These are phyloP conservation scores for Sambucus nigra DNA, from an alignment of 129 eudicot genomes.

Conservation along the genomic window DNA sequence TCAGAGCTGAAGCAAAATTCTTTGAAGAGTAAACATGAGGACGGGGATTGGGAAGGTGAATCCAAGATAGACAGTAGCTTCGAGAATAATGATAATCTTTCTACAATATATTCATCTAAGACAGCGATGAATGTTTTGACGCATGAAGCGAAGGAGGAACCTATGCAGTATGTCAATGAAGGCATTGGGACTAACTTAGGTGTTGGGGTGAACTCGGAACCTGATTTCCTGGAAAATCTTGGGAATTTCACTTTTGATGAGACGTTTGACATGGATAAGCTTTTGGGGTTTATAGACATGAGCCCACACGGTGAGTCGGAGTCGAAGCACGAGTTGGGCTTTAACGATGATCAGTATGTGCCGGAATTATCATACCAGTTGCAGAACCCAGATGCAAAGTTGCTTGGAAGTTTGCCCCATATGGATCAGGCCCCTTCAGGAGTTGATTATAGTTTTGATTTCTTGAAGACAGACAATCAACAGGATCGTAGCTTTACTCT, in stretches of 20 bases:
- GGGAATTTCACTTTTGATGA: constrained; percentile 29
- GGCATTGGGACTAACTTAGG: constrained; percentile 5
- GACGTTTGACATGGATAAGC: constrained; percentile 56
- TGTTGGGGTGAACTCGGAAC: too few species aligned
- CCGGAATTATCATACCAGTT: constrained; percentile 10
- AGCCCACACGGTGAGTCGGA: neutral
- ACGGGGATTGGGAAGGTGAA: constrained; percentile 15
- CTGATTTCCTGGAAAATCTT: constrained; percentile 7
- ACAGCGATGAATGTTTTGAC: constrained; percentile 4
- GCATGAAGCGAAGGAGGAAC: constrained; percentile 22
- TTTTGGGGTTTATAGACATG: constrained; percentile 28
- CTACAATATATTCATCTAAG: neutral
- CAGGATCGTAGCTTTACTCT: constrained; percentile 36
- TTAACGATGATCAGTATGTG: neutral
- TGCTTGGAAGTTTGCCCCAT: constrained; percentile 6
- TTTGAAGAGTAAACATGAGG: neutral
- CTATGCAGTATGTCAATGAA: neutral
- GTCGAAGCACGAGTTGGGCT: neutral
- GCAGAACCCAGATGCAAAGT: constrained; percentile 13
- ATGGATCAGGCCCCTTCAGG: constrained; percentile 7
- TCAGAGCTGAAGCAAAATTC: neutral
- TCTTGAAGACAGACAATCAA: constrained; percentile 50
- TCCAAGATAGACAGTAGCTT: neutral
- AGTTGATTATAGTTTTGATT: constrained; percentile 39
- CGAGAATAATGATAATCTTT: too few species aligned